phyloP scores from a whole-genome alignment of 805 yeast genomes.

The Candida chauliodis region DNA sequence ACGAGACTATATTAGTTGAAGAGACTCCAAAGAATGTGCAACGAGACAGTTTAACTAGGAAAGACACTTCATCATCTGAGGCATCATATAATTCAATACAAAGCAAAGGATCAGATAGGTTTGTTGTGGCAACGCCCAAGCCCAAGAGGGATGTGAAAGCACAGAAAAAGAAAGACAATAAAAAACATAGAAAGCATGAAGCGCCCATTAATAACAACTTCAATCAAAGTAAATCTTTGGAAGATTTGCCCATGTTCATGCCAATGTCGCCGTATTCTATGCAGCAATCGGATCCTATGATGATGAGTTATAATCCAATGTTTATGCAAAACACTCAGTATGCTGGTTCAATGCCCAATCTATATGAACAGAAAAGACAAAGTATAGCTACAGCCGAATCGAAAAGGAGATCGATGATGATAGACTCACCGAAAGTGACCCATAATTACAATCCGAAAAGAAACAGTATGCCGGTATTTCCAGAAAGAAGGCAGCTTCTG shows the following conservation, averaged over 20 bases:
- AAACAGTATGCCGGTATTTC: conserved; percentile 12
- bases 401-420: conserved; percentile 15
- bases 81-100: conserved; percentile 25
- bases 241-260: conserved; percentile 3
- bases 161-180: conserved; percentile 2
- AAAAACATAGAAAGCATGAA: neutral
- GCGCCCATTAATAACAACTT: neutral
- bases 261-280: conserved; percentile 1
- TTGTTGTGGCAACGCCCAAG: conserved; percentile 5
- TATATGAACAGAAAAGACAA: conserved; percentile 13
- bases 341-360: conserved; percentile 8
- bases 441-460: conserved; percentile 4
- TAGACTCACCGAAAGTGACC: conserved; percentile 2
- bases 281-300: conserved; percentile 8
- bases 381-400: conserved; percentile 16
- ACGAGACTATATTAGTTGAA: conserved; percentile 2
- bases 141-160: neutral
- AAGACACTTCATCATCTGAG: conserved; percentile 12
- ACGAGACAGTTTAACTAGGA: conserved; percentile 4
- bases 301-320: conserved; percentile 13
- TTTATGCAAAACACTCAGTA: conserved; percentile 17
- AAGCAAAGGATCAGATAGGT: conserved; percentile 17
- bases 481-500: conserved; percentile 4
- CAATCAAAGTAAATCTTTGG: conserved; percentile 3
- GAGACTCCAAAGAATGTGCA: neutral